These are phyloP conservation scores for Marchantia paleacea DNA, from an alignment of 225 moss, liverwort and hornwort genomes.

Conservation along the genomic window DNA sequence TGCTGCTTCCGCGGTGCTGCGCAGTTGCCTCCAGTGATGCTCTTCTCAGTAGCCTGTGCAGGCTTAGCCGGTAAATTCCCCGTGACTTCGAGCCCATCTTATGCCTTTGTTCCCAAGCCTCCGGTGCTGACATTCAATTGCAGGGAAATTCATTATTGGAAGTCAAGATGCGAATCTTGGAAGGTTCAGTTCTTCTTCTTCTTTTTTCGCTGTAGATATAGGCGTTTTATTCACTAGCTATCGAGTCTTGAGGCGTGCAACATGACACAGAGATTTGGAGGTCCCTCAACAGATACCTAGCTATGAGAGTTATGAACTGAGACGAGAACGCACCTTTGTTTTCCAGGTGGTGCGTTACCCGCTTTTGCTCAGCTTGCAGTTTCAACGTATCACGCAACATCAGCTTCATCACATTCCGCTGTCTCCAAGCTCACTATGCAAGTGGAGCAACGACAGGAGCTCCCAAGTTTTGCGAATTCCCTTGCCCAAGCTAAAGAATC, in stretches of 20 bases:
- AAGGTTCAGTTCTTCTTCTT: not conserved
- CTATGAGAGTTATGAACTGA: not conserved
- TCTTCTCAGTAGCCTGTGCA: constrained; percentile 91
- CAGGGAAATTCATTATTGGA: not conserved
- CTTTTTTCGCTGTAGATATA: not conserved
- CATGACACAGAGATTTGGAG: not conserved
- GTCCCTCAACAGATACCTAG: not conserved
- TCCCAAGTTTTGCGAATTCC: constrained; percentile 27
- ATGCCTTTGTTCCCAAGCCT: not conserved
- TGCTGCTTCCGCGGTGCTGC: not conserved
- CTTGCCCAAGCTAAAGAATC: constrained; percentile 33
- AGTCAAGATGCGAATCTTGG: not conserved
- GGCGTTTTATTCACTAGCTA: too few relatives aligned
- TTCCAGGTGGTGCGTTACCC: constrained; percentile 83
- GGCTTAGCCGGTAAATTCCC: constrained; percentile 68
- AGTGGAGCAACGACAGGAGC: constrained; percentile 65
- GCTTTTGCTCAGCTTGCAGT: constrained; percentile 94
- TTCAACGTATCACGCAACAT: constrained; percentile 87
- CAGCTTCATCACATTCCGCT: constrained; percentile 85
- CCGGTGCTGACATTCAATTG: not conserved
- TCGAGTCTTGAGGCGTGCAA: too few relatives aligned
- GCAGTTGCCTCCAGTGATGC: constrained; percentile 89
- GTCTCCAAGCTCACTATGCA: constrained; percentile 71
- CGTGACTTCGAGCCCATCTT: not conserved
- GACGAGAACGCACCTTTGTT: not conserved